Evolutionary conservation across 2,329 filamentous ascomycete genomes (phyloP).

Genomic region (Alternaria longipes): DNA sequence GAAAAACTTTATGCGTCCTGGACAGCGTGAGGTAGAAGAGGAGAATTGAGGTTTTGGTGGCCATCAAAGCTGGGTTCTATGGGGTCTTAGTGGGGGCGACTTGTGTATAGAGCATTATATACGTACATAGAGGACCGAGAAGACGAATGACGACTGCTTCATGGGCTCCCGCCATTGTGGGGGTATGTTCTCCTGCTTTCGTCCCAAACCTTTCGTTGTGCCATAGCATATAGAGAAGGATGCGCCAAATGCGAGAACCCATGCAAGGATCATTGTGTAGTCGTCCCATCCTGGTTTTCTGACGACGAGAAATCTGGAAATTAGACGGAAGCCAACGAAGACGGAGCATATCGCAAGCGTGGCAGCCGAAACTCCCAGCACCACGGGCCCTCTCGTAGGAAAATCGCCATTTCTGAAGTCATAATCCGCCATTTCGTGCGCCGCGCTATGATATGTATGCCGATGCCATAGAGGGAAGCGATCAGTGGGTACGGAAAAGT

Average conservation of each 20-base stretch:
- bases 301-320: conserved; percentile 78
- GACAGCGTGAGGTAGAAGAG: conserved; percentile 88
- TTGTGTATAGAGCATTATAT: background rate
- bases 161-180: conserved; percentile 60
- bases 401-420: conserved; percentile 26
- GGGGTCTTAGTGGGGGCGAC: conserved; percentile 26
- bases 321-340: conserved; percentile 78
- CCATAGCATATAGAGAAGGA: conserved; percentile 73
- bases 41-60: conserved; percentile 90
- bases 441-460: conserved; percentile 13
- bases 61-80: conserved; percentile 90
- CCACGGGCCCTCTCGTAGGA: conserved; percentile 50
- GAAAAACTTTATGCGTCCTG: conserved; percentile 78
- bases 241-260: conserved; percentile 75
- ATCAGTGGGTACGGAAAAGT: background rate
- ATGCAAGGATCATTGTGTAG: conserved; percentile 81
- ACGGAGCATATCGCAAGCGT: conserved; percentile 75
- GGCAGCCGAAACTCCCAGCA: conserved; percentile 74
- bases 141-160: conserved; percentile 66
- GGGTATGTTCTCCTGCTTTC: conserved; percentile 69
- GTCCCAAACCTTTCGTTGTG: conserved; percentile 71
- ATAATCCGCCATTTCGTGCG: conserved; percentile 39
- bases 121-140: conserved; percentile 68
- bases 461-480: conserved; percentile 15
- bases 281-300: conserved; percentile 78